Percentiles rank a stretch among this genome's conserved stretches.
These are phyloP conservation scores for Mycena amicta DNA, from an alignment of 768 basidiomycete species.

Conservation along the genomic window DNA sequence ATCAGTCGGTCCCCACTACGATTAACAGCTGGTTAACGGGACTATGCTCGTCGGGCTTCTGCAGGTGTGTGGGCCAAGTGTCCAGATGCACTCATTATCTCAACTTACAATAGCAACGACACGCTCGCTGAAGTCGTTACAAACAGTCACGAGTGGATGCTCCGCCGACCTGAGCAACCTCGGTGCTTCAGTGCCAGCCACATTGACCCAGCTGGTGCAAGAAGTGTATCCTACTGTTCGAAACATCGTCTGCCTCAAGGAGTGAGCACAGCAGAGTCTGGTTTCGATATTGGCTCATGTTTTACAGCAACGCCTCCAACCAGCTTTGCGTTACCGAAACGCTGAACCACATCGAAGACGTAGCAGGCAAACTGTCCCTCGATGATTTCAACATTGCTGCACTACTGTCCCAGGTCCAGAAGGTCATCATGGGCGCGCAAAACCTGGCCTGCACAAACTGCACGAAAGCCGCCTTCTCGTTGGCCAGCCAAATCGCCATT, in stretches of 20 bases:
- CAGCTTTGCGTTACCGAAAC: constrained; percentile 56
- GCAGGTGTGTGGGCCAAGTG: constrained; percentile 20
- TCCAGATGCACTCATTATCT: too few relatives aligned
- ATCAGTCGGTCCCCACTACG: constrained; percentile 38
- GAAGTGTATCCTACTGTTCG: constrained; percentile 50
- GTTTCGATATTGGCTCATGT: background rate
- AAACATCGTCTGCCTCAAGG: constrained; percentile 53
- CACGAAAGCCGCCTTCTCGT: constrained; percentile 45
- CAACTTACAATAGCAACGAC: constrained; percentile 48
- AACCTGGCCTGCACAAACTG: constrained; percentile 48
- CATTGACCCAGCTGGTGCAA: constrained; percentile 37
- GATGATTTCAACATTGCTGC: constrained; percentile 26
- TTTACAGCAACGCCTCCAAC: constrained; percentile 33
- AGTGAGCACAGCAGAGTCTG: constrained; percentile 42
- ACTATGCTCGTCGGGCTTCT: constrained; percentile 46
- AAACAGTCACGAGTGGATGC: constrained; percentile 58
- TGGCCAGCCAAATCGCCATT: constrained; percentile 25
- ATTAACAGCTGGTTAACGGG: constrained; percentile 64
- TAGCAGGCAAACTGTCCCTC: constrained; percentile 34
- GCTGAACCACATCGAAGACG: constrained; percentile 47
- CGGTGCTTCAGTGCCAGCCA: constrained; percentile 22
- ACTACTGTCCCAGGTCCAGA: constrained; percentile 26
- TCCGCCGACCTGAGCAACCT: constrained; percentile 34
- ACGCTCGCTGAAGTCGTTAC: constrained; percentile 57
- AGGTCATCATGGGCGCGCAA: constrained; percentile 29